Evolutionary conservation across 306 rosid species (phyloP).

Genomic region (Fagus crenata): DNA sequence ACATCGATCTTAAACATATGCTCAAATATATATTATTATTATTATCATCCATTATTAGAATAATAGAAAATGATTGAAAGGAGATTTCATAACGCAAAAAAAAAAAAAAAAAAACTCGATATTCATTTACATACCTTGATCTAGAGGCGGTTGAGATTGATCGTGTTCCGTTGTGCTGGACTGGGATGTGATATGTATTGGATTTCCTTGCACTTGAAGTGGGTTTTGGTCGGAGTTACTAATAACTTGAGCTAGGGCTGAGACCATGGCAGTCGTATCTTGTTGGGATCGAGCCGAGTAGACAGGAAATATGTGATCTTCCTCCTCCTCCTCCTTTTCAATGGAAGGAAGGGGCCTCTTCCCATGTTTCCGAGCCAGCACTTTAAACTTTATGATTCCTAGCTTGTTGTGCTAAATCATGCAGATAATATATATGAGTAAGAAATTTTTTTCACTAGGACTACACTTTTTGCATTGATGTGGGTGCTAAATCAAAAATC

Average conservation of each 20-base stretch:
- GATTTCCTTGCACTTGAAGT: conserved; percentile 29
- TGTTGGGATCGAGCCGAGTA: conserved; percentile 71
- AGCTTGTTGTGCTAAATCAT: not conserved
- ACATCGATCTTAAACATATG: not conserved
- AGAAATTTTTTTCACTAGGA: too few relatives aligned
- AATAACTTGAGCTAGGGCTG: conserved; percentile 73
- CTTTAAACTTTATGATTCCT: conserved; percentile 6
- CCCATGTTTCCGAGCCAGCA: conserved; percentile 48
- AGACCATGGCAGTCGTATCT: conserved; percentile 76
- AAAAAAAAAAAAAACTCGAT: not conserved
- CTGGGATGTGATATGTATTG: not conserved
- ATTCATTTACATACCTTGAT: conserved; percentile 50
- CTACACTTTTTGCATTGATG: too few relatives aligned
- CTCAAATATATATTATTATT: not conserved
- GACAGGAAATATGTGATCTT: conserved; percentile 53
- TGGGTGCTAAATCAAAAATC: too few relatives aligned
- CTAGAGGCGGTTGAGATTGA: conserved; percentile 42
- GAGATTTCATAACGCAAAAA: not conserved
- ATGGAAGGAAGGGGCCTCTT: conserved; percentile 44
- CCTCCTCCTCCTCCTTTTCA: conserved; percentile 57
- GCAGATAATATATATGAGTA: not conserved
- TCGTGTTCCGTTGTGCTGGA: conserved; percentile 14
- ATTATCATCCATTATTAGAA: not conserved
- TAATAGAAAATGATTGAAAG: not conserved
- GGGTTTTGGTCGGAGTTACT: conserved; percentile 32